phyloP scores from a whole-genome alignment of 352 stramenopile genomes.

The Peronospora farinosa region DNA sequence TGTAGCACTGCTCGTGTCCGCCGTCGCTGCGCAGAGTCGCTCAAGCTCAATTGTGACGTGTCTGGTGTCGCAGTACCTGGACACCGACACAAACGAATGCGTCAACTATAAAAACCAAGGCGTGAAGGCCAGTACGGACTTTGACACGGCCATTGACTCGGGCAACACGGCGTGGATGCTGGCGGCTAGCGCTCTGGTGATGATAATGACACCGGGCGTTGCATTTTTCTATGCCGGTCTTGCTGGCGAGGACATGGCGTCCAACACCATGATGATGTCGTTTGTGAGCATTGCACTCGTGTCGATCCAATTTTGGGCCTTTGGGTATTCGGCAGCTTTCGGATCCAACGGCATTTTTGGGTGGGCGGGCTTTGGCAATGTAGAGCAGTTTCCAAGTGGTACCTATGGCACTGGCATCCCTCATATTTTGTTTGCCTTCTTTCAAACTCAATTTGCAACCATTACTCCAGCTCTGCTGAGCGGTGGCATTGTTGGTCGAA shows the following conservation, averaged over 20 bases:
- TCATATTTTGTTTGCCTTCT: constrained; percentile 67
- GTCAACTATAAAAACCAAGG: constrained; percentile 35
- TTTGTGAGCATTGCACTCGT: constrained; percentile 73
- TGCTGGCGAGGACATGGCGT: constrained; percentile 65
- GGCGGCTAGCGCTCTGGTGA: constrained; percentile 42
- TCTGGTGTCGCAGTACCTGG: constrained; percentile 32
- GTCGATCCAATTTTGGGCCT: constrained; percentile 72
- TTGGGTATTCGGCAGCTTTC: constrained; percentile 72
- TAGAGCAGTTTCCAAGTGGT: constrained; percentile 33
- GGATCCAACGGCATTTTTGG: constrained; percentile 49
- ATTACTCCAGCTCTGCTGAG: constrained; percentile 72
- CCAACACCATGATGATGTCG: constrained; percentile 82
- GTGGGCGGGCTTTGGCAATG: constrained; percentile 53
- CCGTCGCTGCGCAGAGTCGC: constrained; percentile 4
- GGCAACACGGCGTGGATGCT: constrained; percentile 75
- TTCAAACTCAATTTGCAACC: constrained; percentile 80
- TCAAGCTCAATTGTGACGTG: constrained; percentile 22
- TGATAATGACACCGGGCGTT: constrained; percentile 71
- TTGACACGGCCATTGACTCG: constrained; percentile 31
- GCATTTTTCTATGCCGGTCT: constrained; percentile 82
- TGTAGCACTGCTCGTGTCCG: neutral
- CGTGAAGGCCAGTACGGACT: constrained; percentile 33
- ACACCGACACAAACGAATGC: constrained; percentile 26
- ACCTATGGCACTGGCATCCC: constrained; percentile 60
- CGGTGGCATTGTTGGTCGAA: constrained; percentile 76